phyloP scores from a whole-genome alignment of 2,329 filamentous ascomycete genomes.

The Echinosphaeria canescens region DNA sequence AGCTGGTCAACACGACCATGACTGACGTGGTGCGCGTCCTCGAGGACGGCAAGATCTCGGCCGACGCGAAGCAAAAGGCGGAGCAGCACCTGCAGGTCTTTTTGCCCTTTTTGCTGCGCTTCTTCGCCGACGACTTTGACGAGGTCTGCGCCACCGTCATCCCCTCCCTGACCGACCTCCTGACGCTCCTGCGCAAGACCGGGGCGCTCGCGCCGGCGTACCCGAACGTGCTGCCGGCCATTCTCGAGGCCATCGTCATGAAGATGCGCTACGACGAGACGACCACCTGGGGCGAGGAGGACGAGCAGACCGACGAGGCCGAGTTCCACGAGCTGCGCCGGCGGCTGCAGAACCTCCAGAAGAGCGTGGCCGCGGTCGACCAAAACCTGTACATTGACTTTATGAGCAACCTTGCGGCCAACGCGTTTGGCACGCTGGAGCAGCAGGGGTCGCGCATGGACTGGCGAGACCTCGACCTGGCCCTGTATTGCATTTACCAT shows the following conservation, averaged over 20 bases:
- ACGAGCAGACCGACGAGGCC: conserved; percentile 88
- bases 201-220: conserved; percentile 54
- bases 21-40: conserved; percentile 74
- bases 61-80: conserved; percentile 48
- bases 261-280: conserved; percentile 99
- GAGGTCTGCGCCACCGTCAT: conserved; percentile 95
- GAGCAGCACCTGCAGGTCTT: conserved; percentile 70
- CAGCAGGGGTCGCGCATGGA: conserved; percentile 56
- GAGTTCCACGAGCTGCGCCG: conserved; percentile 93
- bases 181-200: conserved; percentile 75
- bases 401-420: conserved; percentile 70
- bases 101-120: conserved; percentile 69
- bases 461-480: conserved; percentile 89
- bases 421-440: conserved; percentile 64
- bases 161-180: conserved; percentile 74
- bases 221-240: conserved; percentile 63
- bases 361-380: conserved; percentile 77
- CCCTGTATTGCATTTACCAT: conserved; percentile 84
- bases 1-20: conserved; percentile 79
- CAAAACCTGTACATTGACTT: conserved; percentile 76
- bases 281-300: conserved; percentile 78
- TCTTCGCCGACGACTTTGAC: conserved; percentile 96
- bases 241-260: conserved; percentile 74
- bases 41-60: conserved; percentile 40
- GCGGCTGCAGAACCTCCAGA: conserved; percentile 73